phyloP scores from a whole-genome alignment of 208 protist species.

The Porcisia deanei region DNA sequence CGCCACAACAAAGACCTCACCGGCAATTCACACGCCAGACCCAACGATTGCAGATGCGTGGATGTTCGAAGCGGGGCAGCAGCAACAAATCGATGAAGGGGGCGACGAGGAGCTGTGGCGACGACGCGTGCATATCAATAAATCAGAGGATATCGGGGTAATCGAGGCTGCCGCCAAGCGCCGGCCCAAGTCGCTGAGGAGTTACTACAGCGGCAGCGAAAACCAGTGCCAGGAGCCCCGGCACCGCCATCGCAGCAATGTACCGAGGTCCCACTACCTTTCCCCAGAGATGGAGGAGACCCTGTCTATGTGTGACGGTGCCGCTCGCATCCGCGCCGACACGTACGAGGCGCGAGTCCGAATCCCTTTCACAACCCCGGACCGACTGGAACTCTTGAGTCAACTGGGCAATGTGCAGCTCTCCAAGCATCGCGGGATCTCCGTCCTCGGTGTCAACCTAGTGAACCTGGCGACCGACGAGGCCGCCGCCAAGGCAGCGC shows the following conservation, averaged over 20 bases:
- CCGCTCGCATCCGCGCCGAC: constrained; percentile 23
- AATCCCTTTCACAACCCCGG: constrained; percentile 70
- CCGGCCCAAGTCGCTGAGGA: background rate
- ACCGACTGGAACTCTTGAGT: constrained; percentile 59
- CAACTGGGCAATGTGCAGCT: constrained; percentile 51
- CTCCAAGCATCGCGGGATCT: constrained; percentile 50
- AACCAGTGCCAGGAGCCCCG: background rate
- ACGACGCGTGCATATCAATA: background rate
- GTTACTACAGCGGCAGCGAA: background rate
- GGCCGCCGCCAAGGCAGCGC: constrained; percentile 31
- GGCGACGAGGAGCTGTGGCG: background rate
- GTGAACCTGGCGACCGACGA: constrained; percentile 67
- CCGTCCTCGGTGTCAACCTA: constrained; percentile 55
- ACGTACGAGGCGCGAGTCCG: constrained; percentile 37
- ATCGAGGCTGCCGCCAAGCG: background rate
- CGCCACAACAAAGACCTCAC: background rate
- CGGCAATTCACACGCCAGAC: background rate
- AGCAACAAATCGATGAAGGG: background rate
- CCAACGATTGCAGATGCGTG: background rate
- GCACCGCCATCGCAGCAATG: constrained; percentile 4
- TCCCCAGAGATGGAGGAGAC: constrained; percentile 24
- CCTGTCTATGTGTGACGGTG: constrained; percentile 35
- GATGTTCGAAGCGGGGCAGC: no score
- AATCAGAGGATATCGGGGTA: background rate
- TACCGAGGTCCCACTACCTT: constrained; percentile 27